Evolutionary conservation across 1,139 yeast species (phyloP), one percentile per base, ranked within the genome.

Genomic region (Kodamaea derodonti): DNA sequence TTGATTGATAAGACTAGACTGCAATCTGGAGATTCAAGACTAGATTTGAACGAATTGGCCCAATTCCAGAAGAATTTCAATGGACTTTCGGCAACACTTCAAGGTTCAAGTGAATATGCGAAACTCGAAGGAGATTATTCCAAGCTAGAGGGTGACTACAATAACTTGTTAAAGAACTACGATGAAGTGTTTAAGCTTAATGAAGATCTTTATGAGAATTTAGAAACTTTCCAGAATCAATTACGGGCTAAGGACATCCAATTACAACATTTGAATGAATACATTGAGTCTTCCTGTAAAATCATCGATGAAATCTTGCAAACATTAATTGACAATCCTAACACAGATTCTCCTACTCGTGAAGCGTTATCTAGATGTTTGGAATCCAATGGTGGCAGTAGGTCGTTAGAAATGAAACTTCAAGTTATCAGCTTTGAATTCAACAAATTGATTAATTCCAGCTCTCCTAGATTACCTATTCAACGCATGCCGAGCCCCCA

Each of bases 181-280:
- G 62, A 65, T 29, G 73, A 68, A 35, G 50, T 65, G 4, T 56
- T 51, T 38, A 51, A 54, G 18, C 49, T 69, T 20, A 66, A 69
- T 38, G 63, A 67, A 35, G 74, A 69, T 32, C 51, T 69, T 30
- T 63, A 64, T 39, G 48, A 52, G 10, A 68, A 53, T 37, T 50
- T 69, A 27, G 72, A 66, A 38, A 49, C 47, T 2, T 65, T 63
- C 39, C 64, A 68, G 37, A 37, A 44, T n/a, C 58, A 58, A 31
- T 38, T 61, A 11, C 51, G 52, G 16, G 49, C 52, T 13, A 57
- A 62, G 37, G 66, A 65, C 23, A 30, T 27, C 4, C 48, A 45
- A 18, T 30, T 60, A 2, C 41, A 40, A 4, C 40, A 47, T 14
- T 29, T 49, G 12, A 46, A 49, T 15, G 41, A 41, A 15, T 45